Base-by-base conservation (phyloP, 371 early-diverging fungal species). In the Mucor indicus region DNA sequence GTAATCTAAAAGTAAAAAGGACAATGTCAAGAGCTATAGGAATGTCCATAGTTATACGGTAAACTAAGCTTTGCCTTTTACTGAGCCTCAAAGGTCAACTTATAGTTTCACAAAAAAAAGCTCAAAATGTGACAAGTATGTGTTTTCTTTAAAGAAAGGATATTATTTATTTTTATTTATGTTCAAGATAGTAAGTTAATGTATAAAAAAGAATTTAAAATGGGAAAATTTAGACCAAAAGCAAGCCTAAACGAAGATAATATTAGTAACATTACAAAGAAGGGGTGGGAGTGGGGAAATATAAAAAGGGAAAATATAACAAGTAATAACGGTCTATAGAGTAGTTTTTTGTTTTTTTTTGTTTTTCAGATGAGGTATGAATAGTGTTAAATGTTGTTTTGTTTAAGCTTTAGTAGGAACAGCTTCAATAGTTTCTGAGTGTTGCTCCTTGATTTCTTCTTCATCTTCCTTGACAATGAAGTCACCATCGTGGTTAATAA, bases 401-500 rank as follows among this genome's bases (percentile, higher is more conserved):
- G 17, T 8, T 31, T 44, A 44, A 16, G n/a, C 20, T 17, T 44
- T 20, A 12, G 23, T 15, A 17, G 30, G 37, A 16, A 19, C 29
- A 37, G 45, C 29, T n/a, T 50, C 44, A 17, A 51, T 44, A 6
- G 29, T 23, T 21, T 50, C 50, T 24, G 35, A 16, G 21, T 19
- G 29, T 23, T 51, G 38, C 4, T 17, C 17, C 22, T 50, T 32
- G 24, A 24, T 12, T 24, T 32, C 41, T 35, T 42, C 52, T 19
- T 51, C 52, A n/a, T 41, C 35, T 10, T 20, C 37, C 16, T 16
- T 41, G 25, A 47, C 48, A 25, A 61, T 53, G n/a, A n/a, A n/a
- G 30, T 53, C 59, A 38, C 65, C 69, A 50, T 53, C 37, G 21
- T 58, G 40, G 37, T 50, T 54, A 27, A 69, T 39, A 30, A 38